Evolutionary conservation across 2,329 filamentous ascomycete species (phyloP), one percentile per base, ranked within the genome.

Genomic region (Aspergillus floridensis): DNA sequence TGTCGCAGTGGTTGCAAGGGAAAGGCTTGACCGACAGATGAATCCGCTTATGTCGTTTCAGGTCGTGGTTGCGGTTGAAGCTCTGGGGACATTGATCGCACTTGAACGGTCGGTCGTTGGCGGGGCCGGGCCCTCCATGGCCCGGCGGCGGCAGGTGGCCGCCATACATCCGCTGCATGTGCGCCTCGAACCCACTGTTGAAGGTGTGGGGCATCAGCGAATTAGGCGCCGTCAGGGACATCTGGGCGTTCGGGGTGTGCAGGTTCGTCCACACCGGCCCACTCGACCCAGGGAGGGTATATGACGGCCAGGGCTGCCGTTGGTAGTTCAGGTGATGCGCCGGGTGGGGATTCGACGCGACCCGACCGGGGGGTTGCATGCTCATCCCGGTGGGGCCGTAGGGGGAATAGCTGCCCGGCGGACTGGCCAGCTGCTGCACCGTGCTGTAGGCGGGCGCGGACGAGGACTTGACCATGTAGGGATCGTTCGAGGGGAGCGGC

Each of bases 11-110:
- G 6, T 81, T 86, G 74, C 95, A 99, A 0, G 93, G 93, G 74
- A 93, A 98, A 0, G 95, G 95, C 81, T 99, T 99, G 46, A 98
- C 91, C 0, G 92, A 91, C 59, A 98, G 78, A 76, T 99, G 95
- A 60, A 98, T 98, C 53, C 92, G 82, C 81, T 96, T 96, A 75
- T 99, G 95, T 54, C 95, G 85, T 78, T 99, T 99, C 68, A 98
- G 77, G 71, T 98, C 95, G 72, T 98, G 95, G 65, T 98, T 98
- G 4, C 95, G 84, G 75, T 96, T 98, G 79, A 99, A 99, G 41
- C 91, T 93, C 73, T 96, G 92, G 0, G 90, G 86, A 71, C 95
- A 99, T 72, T 90, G 85, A 67, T 98, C 92, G 73, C 95, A 99
- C 76, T 93, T 93, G 81, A 96, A 98, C 0, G 95, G 95, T 5